Evolutionary conservation across 768 basidiomycete species (phyloP), one percentile per base, ranked within the genome.

Genomic region (Amanita pallidorosea): DNA sequence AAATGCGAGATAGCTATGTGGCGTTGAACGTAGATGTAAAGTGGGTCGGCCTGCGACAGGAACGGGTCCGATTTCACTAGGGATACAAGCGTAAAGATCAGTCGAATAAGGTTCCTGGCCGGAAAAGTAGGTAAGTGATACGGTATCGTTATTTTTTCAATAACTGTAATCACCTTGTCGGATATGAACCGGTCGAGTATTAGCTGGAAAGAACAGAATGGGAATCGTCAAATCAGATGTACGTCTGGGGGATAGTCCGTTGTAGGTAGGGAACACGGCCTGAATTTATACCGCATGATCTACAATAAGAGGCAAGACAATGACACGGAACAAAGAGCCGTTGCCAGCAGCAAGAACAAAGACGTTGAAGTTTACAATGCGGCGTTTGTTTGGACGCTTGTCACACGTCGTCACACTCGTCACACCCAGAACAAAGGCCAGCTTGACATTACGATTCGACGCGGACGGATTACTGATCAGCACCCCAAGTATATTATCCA

Each of bases 251-350:
- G 23, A 23, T 31, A 29, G 22, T 34, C 33, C n/a, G 35, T 36
- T 38, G 42, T 27, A 20, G n/a, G 50, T 13, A 12, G 29, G 6
- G 15, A 36, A 22, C 11, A 5, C 12, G n/a, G 27, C 0, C n/a
- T 35, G 27, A 7, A 23, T 51, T 44, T 51, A 51, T 45, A 51
- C 33, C 18, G 11, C 33, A 34, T 45, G 11, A 13, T 11, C 12
- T 51, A 51, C 50, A 51, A 51, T 45, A 51, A 33, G 43, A 18
- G 27, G 42, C 23, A 7, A 34, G 50, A 51, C 50, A 51, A 51
- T 51, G 50, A 22, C 22, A 15, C 27, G 20, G n/a, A 23, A 29
- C 42, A 29, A 42, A 51, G 27, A 44, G 7, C 42, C 15, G 31
- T 37, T 20, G 40, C 33, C 3, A 33, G 13, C 9, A 18, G 34